Base-by-base conservation (phyloP, 2,329 filamentous ascomycete genomes). In the Colletotrichum plurivorum region DNA sequence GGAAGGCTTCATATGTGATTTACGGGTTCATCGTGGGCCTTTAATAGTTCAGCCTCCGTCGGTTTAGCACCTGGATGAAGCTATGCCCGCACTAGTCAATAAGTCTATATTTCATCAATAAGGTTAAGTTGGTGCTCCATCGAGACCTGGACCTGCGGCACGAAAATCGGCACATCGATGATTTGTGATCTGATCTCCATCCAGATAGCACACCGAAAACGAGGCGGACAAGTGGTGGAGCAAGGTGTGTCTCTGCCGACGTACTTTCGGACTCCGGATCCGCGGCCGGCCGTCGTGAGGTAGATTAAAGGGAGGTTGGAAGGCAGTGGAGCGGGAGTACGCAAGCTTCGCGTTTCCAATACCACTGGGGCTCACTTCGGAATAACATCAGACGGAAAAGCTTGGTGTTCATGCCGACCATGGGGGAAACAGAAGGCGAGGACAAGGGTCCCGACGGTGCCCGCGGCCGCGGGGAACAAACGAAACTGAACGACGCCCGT, bases 111-210 rank as follows among this genome's bases (percentile, higher is more conserved):
- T 9, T 13, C 8, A 12, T 12, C 12, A 36, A 31, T 56, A 61
- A 67, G 51, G 51, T 69, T 67, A 53, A 52, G 62, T 60, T 60
- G 25, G 16, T 22, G n/a, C 15, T 27, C 62, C 48, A 56, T 67
- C 62, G 45, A 51, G 7, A 13, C 56, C 49, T 22, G 18, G 9
- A 27, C 41, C n/a, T 46, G 10, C 20, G 25, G 31, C 49, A 25
- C 8, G 51, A 4, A 2, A 16, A 16, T 52, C 43, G 51, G 39
- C 22, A 60, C 45, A 46, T 61, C 36, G 45, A 36, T 43, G 51
- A 43, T 27, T 4, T 43, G 31, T 39, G n/a, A 45, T 8, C 20
- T 45, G 13, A 31, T 56, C 36, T 45, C 15, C 10, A 13, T 22
- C 39, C 22, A 25, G 22, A 5, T 4, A 13, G 5, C 51, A 12